A percentile compares a stretch with the other conserved stretches of the same genome.
Evolutionary conservation across 75 land plant genomes (phyloP).

Genomic region (Azolla pinnata): DNA sequence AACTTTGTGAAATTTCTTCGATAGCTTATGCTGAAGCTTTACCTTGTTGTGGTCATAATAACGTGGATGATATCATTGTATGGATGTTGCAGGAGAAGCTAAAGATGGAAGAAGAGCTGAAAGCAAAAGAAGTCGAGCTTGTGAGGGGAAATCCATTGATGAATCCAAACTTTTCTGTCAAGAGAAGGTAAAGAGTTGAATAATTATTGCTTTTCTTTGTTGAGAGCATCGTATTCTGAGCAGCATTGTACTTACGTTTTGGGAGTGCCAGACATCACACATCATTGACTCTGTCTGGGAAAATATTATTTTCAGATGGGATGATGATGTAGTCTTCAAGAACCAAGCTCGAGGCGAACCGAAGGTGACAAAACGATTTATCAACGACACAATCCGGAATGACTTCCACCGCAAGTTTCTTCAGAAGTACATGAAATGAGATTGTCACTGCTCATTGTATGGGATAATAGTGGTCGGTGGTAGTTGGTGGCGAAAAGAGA

Average conservation of each 20-base stretch:
- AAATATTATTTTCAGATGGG: slow-evolving; percentile 56
- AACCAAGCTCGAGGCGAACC: slow-evolving; percentile 94
- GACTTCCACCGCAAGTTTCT: slow-evolving; percentile 95
- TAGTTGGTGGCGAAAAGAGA: no score
- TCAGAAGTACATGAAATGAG: slow-evolving; percentile 88
- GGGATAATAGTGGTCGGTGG: no score
- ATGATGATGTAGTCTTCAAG: slow-evolving; percentile 99
- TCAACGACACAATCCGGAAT: slow-evolving; percentile 93
- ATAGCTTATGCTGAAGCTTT: no score
- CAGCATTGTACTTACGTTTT: no score
- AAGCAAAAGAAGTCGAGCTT: slow-evolving; percentile 80
- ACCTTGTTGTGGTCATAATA: no score
- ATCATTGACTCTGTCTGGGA: neutral
- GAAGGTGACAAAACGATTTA: slow-evolving; percentile 85
- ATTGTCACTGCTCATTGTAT: neutral
- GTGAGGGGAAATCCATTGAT: slow-evolving; percentile 84
- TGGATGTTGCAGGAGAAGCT: slow-evolving; percentile 49
- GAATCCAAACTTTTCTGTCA: slow-evolving; percentile 63
- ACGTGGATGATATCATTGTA: no score
- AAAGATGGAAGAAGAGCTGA: slow-evolving; percentile 73
- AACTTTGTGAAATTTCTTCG: no score
- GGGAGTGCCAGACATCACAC: no score
- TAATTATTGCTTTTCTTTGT: no score
- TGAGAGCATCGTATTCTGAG: no score
- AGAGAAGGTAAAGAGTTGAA: slow-evolving; percentile 80